Percentiles rank a stretch among this genome's conserved stretches.
Conservation (phyloP, 805 yeast genomes). For the Candida alai region DNA sequence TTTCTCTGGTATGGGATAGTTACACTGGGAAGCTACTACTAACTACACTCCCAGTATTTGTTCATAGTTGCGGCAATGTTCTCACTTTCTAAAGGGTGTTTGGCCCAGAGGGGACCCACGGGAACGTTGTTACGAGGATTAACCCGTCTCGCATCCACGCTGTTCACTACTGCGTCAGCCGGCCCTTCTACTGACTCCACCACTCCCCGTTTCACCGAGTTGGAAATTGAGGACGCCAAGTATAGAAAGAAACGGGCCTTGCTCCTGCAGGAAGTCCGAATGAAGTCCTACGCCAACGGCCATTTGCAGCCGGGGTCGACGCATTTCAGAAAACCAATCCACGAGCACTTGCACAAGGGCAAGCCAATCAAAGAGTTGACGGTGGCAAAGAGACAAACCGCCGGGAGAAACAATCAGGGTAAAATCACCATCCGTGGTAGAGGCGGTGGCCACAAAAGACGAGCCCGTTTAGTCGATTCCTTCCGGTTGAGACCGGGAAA, state of each 20-base stretch:
- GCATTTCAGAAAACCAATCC: conserved; percentile 85
- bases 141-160: conserved; percentile 12
- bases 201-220: conserved; percentile 43
- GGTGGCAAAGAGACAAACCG: conserved; percentile 59
- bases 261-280: conserved; percentile 62
- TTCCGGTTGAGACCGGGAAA: conserved; percentile 63
- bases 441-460: conserved; percentile 94
- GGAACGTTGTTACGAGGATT: conserved; percentile 4
- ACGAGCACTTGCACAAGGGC: conserved; percentile 83
- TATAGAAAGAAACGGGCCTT: conserved; percentile 70
- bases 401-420: conserved; percentile 91
- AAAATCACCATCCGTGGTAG: conserved; percentile 87
- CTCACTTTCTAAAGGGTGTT: conserved; percentile 9
- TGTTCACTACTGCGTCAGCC: conserved; percentile 4
- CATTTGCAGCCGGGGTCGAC: conserved; percentile 78
- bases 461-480: conserved; percentile 81
- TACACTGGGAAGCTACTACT: too few species aligned
- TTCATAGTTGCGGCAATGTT: too few species aligned
- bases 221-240: conserved; percentile 75
- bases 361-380: conserved; percentile 77
- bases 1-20: too few species aligned
- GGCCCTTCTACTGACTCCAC: neutral
- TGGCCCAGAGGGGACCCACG: conserved; percentile 2
- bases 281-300: conserved; percentile 72
- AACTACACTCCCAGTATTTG: too few species aligned